phyloP scores from a whole-genome alignment of 352 stramenopile genomes.

The Globisporangium viniferum region DNA sequence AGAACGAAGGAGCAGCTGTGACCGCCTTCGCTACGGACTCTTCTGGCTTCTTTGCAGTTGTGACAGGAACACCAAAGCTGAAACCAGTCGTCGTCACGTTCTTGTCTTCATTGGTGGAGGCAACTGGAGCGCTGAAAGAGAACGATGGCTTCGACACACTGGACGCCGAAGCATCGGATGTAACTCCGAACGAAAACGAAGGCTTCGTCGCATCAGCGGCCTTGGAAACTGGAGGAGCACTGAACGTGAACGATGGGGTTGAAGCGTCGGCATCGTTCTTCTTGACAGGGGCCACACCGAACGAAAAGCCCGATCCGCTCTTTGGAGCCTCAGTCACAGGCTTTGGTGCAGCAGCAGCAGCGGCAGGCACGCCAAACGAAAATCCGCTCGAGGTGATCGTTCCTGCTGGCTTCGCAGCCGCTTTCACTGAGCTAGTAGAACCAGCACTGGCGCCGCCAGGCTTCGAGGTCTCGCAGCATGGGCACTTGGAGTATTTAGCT shows the following conservation, averaged over 20 bases:
- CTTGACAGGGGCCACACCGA: conserved; percentile 18
- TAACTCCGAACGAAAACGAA: conserved; percentile 23
- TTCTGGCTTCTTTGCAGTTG: conserved; percentile 13
- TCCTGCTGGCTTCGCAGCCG: conserved; percentile 1
- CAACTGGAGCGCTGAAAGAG: conserved; percentile 10
- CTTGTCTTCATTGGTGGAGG: conserved; percentile 1
- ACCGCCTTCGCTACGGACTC: not conserved
- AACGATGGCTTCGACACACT: conserved; percentile 24
- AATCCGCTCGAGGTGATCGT: conserved; percentile 24
- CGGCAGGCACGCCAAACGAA: conserved; percentile 23
- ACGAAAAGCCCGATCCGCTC: conserved; percentile 25
- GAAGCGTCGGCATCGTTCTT: conserved; percentile 18
- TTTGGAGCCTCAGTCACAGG: conserved; percentile 5
- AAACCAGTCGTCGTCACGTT: conserved; percentile 21
- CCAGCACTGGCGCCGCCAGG: conserved; percentile 19
- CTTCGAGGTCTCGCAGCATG: conserved; percentile 71
- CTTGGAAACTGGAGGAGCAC: conserved; percentile 29
- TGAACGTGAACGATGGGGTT: conserved; percentile 51
- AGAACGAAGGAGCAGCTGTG: conserved; percentile 15
- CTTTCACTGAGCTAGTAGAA: not conserved
- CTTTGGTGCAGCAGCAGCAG: conserved; percentile 7
- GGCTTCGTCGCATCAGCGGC: conserved; percentile 14
- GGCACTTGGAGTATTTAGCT: conserved; percentile 55
- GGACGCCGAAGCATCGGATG: not conserved
- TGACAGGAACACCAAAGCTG: conserved; percentile 23